These are phyloP conservation scores for Thalassiosira mediterranea DNA, from an alignment of 352 stramenopile genomes.

Conservation along the genomic window DNA sequence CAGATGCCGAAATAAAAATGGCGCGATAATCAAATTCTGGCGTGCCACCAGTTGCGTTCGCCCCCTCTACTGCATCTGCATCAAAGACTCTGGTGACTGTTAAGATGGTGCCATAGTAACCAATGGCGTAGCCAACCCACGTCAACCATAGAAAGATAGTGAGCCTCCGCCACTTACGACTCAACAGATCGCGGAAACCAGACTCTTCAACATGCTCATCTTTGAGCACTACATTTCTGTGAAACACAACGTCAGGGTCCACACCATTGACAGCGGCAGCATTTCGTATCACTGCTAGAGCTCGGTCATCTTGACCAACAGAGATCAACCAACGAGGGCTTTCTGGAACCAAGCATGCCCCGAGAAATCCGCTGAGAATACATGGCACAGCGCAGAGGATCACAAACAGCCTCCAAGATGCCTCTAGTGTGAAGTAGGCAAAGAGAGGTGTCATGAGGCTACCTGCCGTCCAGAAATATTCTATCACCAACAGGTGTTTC, in stretches of 20 bases:
- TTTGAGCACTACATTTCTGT: constrained; percentile 38
- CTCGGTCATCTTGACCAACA: constrained; percentile 72
- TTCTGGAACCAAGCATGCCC: constrained; percentile 81
- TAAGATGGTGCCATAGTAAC: constrained; percentile 69
- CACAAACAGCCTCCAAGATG: constrained; percentile 83
- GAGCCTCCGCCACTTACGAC: constrained; percentile 55
- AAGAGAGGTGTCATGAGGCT: constrained; percentile 64
- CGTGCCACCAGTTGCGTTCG: constrained; percentile 15
- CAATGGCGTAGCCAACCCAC: constrained; percentile 63
- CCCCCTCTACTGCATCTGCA: constrained; percentile 31
- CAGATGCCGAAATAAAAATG: constrained; percentile 72
- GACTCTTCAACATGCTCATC: constrained; percentile 56
- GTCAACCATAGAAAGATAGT: constrained; percentile 58
- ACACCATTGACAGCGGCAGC: constrained; percentile 53
- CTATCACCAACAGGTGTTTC: constrained; percentile 69
- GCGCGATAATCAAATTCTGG: constrained; percentile 71
- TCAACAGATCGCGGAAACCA: constrained; percentile 64
- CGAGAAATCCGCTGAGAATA: constrained; percentile 75
- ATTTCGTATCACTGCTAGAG: constrained; percentile 57
- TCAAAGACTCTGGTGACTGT: constrained; percentile 75
- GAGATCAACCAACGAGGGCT: constrained; percentile 82
- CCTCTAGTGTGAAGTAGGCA: constrained; percentile 59
- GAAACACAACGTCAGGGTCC: constrained; percentile 52
- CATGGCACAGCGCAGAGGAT: constrained; percentile 78
- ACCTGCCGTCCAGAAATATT: constrained; percentile 80